Conservation (phyloP, 2,329 filamentous ascomycete genomes). For the Thyridium curvatum region DNA sequence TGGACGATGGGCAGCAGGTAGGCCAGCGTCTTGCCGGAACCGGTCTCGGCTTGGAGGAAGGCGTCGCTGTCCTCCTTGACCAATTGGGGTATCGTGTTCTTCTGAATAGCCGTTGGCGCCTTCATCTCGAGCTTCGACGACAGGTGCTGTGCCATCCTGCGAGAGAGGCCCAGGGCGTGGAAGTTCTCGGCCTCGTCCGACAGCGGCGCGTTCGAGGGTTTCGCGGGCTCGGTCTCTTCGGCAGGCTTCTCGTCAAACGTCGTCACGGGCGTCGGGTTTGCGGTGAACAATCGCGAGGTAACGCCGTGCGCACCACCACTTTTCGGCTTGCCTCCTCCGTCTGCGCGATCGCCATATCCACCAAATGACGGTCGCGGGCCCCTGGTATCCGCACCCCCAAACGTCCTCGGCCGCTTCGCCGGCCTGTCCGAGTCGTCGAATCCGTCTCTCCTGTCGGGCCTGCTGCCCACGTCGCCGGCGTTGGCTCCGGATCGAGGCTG, state of each 20-base stretch:
- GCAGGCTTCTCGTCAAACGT: slow-evolving; percentile 43
- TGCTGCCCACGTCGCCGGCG: slow-evolving; percentile 14
- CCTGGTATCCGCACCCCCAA: slow-evolving; percentile 16
- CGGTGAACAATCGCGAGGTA: slow-evolving; percentile 87
- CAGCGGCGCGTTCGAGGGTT: slow-evolving; percentile 87
- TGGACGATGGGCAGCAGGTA: slow-evolving; percentile 92
- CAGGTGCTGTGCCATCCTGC: slow-evolving; percentile 74
- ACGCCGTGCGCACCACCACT: too few relatives aligned
- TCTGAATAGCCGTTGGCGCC: slow-evolving; percentile 90
- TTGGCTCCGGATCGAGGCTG: slow-evolving; percentile 19
- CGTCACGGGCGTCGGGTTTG: slow-evolving; percentile 71
- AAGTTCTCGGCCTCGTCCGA: slow-evolving; percentile 81
- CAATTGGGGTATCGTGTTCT: slow-evolving; percentile 76
- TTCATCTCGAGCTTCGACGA: slow-evolving; percentile 81
- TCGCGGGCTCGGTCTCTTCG: slow-evolving; percentile 42
- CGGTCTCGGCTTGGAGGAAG: slow-evolving; percentile 94
- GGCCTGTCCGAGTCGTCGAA: slow-evolving; percentile 13
- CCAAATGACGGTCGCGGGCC: background rate
- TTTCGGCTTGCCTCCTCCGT: too few relatives aligned
- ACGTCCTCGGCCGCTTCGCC: slow-evolving; percentile 18
- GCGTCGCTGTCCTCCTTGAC: slow-evolving; percentile 79
- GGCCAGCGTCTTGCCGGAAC: slow-evolving; percentile 95
- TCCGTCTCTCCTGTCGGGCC: background rate
- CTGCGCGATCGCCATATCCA: too few relatives aligned
- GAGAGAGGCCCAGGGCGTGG: slow-evolving; percentile 75